Evolutionary conservation across 208 protist species (phyloP), one percentile per base, ranked within the genome.

Genomic region (Trypanosomatidae sp.): DNA sequence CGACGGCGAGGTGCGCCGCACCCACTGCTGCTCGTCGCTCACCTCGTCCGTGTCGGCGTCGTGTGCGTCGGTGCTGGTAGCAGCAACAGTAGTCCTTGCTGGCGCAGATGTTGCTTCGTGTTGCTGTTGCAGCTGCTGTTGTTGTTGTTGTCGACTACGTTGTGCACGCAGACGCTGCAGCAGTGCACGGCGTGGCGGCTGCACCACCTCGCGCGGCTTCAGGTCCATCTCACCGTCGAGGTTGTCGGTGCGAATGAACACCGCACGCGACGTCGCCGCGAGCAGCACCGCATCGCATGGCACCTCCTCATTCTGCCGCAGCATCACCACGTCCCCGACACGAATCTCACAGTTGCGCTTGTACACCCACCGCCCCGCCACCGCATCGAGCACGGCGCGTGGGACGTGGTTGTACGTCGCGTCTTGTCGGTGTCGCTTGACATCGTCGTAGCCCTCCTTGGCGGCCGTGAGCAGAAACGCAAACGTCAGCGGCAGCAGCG

Each of bases 381-480:
- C 7, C 8, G 33, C 16, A 33, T 73, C 49, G 4, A 69, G 48
- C 5, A 88, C 75, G 7, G 16, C 42, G 16, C 80, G 83, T 33
- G 22, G 24, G 16, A 47, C 60, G 35, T 70, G 58, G 62, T 96
- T 96, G 63, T 89, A 91, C 18, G 60, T 27, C 15, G 22, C 21
- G 59, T 96, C 88, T 42, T 88, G 75, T 13, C 54, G 40, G 49
- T 79, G 66, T 10, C 91, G 68, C 68, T 96, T 92, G 18, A 82
- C 47, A 56, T 98, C 96, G 41, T 98, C 96, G 58, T 92, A 89
- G 39, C 72, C 94, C 50, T 97, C 94, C 54, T 97, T 97, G 22
- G 92, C 37, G 1, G 89, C 88, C 3, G 94, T 96, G 7, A 97
- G 62, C 4, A 55, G 51, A 27, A 98, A 88, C 20, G 96, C 92